A percentile compares a stretch with the other conserved stretches of the same genome.
These are phyloP conservation scores for Magnusiomyces fungicola DNA, from an alignment of 1,139 yeast genomes.

Conservation along the genomic window DNA sequence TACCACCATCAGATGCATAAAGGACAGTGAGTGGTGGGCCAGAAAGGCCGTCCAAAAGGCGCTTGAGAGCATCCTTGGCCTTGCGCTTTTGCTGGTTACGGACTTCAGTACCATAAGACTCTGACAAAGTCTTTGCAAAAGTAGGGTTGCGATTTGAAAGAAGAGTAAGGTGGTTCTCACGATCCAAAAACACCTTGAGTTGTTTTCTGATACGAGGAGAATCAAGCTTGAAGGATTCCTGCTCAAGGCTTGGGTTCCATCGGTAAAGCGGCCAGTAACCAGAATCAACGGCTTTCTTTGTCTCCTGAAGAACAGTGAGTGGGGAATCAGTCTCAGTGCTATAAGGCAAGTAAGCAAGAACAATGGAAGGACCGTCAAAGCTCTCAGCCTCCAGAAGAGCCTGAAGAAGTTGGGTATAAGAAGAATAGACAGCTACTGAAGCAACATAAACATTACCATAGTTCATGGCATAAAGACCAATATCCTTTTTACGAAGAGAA, in stretches of 20 bases:
- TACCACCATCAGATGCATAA: conserved; percentile 94
- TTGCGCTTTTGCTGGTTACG: conserved; percentile 54
- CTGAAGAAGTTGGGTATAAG: conserved; percentile 86
- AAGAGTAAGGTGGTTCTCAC: conserved; percentile 80
- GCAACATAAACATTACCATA: conserved; percentile 89
- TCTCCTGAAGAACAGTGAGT: conserved; percentile 69
- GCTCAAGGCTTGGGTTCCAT: conserved; percentile 56
- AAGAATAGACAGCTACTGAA: conserved; percentile 87
- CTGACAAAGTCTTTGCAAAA: conserved; percentile 65
- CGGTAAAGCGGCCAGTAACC: conserved; percentile 97
- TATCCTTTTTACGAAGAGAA: conserved; percentile 70
- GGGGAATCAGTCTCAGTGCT: conserved; percentile 59
- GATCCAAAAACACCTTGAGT: conserved; percentile 70
- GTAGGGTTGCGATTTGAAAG: conserved; percentile 65
- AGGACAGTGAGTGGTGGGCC: conserved; percentile 92
- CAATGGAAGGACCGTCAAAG: conserved; percentile 84
- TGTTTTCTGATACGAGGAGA: conserved; percentile 76
- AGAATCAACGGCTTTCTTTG: conserved; percentile 82
- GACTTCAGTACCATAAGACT: conserved; percentile 54
- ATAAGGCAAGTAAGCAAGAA: conserved; percentile 85
- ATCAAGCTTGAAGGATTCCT: conserved; percentile 65
- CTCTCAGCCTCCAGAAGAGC: conserved; percentile 84
- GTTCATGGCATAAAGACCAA: conserved; percentile 93
- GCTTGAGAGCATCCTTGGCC: conserved; percentile 72
- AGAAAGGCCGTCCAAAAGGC: conserved; percentile 74